Evolutionary conservation across 2,329 filamentous ascomycete genomes (phyloP), one percentile per base, ranked within the genome.

Genomic region (Graphilbum fragrans): DNA sequence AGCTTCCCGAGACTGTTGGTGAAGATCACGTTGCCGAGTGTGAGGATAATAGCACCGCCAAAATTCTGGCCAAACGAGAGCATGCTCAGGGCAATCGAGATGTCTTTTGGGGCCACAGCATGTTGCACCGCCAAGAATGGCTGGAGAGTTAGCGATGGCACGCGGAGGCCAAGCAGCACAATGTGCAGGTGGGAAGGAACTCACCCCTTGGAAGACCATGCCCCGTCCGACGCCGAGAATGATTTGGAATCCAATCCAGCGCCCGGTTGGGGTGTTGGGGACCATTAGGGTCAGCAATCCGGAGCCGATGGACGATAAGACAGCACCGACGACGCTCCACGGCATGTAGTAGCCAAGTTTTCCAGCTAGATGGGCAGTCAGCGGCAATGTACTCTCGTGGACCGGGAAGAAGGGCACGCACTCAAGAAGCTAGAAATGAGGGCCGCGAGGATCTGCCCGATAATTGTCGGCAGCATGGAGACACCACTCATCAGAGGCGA

Each of bases 11-110:
- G 45, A 2, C 58, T 63, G 41, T 70, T 70, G 31, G 61, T 60
- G 50, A 77, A 74, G 36, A 74, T 62, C 41, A 69, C 67, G 50
- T 74, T 66, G 2, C 66, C 67, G 20, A 74, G 59, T 1, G 61
- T 60, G 25, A 73, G 61, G 34, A 65, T 61, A 35, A 75, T 54
- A 2, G 71, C 64, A 3, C 67, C 67, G 14, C 70, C 69, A 1
- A 75, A 57, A 3, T 61, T 62, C 39, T 74, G 66, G 53, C 68
- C 69, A 52, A 74, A 72, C 46, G 70, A 61, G 22, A 63, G 52
- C 22, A 65, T 57, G 4, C 58, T 56, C 38, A 50, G 49, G 35
- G 46, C 50, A 39, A 51, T 45, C 14, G 54, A 49, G 9, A 52
- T 44, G 29, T 56, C 50, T 12, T 44, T 38, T 34, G 41, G 49